A percentile compares a stretch with the other conserved stretches of the same genome.
These are phyloP conservation scores for Trametes punicea DNA, from an alignment of 768 basidiomycete genomes.

Conservation along the genomic window DNA sequence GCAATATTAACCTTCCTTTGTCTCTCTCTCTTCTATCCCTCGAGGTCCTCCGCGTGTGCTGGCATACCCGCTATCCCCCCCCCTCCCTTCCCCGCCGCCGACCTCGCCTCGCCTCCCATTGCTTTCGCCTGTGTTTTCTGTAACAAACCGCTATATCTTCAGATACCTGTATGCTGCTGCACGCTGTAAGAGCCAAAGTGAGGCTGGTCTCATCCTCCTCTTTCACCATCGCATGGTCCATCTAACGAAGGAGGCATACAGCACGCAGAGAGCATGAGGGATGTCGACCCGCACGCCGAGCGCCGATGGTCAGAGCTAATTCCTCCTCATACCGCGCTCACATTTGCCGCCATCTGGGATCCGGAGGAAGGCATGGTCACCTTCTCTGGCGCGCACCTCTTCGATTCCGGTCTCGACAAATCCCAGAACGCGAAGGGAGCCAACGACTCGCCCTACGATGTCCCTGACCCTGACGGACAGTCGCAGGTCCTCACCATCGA, in stretches of 20 bases:
- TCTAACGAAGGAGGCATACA: not conserved
- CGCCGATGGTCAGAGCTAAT: constrained; percentile 56
- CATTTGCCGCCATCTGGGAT: constrained; percentile 60
- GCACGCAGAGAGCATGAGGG: constrained; percentile 10
- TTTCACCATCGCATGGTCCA: not conserved
- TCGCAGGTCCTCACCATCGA: constrained; percentile 30
- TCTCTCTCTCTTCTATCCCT: constrained; percentile 14
- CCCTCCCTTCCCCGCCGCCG: not conserved
- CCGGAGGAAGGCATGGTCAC: constrained; percentile 54
- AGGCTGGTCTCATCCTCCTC: not conserved
- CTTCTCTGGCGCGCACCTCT: constrained; percentile 50
- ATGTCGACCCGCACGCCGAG: constrained; percentile 11
- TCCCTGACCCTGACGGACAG: constrained; percentile 22
- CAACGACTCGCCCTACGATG: constrained; percentile 24
- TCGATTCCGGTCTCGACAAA: constrained; percentile 27
- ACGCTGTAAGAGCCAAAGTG: not conserved
- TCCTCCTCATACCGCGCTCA: constrained; percentile 52
- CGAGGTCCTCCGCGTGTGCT: constrained; percentile 24
- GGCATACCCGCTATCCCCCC: constrained; percentile 20
- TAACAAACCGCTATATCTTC: not conserved
- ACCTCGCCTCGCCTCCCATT: constrained; percentile 1
- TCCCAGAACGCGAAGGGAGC: not conserved
- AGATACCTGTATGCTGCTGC: not conserved
- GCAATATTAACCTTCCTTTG: constrained; percentile 15
- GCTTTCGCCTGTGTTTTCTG: not conserved